phyloP scores from a whole-genome alignment of 108 stramenopile species.

The Nitzschia palea region DNA sequence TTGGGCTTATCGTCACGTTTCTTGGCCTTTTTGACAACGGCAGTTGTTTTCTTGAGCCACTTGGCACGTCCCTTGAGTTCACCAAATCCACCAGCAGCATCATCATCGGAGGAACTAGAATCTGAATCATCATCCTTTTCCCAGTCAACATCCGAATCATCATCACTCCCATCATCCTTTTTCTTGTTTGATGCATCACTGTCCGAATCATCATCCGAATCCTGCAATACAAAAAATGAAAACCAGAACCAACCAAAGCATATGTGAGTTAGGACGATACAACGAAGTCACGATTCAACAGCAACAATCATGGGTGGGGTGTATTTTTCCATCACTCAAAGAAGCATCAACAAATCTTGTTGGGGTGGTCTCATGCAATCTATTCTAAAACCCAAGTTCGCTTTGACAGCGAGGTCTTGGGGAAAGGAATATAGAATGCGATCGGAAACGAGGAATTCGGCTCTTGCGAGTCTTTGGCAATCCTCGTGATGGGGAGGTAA shows the following conservation, averaged over 20 bases:
- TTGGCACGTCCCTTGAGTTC: slow-evolving; percentile 93
- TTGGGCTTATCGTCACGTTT: slow-evolving; percentile 51
- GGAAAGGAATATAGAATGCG: slow-evolving; percentile 30
- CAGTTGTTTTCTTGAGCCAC: slow-evolving; percentile 92
- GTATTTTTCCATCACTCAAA: slow-evolving; percentile 25
- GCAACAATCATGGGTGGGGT: no score
- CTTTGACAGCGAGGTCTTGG: slow-evolving; percentile 82
- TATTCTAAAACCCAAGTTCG: slow-evolving; percentile 23
- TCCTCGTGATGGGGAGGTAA: slow-evolving; percentile 57
- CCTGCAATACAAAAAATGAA: slow-evolving; percentile 16
- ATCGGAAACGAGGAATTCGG: slow-evolving; percentile 99
- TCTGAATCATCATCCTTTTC: slow-evolving; percentile 56
- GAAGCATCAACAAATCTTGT: slow-evolving; percentile 26
- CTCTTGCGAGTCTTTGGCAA: slow-evolving; percentile 37
- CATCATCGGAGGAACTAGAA: slow-evolving; percentile 48
- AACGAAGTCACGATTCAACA: no score
- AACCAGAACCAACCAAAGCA: no score
- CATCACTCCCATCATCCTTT: slow-evolving; percentile 32
- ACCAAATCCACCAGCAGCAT: slow-evolving; percentile 56
- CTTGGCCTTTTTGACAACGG: slow-evolving; percentile 78
- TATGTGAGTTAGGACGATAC: no score
- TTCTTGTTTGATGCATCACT: slow-evolving; percentile 17
- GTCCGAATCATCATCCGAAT: slow-evolving; percentile 22
- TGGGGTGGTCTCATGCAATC: slow-evolving; percentile 80
- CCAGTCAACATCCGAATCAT: slow-evolving; percentile 47